Evolutionary conservation across 306 rosid species (phyloP).

Genomic region (Fagus sylvatica): DNA sequence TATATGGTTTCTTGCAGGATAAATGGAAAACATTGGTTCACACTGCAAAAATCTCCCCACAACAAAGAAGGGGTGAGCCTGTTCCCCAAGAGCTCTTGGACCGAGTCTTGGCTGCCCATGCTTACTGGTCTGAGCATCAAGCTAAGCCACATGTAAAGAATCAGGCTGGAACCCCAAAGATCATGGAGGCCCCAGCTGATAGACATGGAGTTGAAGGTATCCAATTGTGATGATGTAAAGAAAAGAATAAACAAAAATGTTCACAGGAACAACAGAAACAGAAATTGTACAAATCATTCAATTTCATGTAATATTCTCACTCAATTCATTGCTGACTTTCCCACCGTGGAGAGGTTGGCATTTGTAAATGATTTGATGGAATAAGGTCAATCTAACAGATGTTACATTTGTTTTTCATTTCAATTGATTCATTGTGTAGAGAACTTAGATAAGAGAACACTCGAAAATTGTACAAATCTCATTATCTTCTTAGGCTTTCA

Average conservation of each 20-base stretch:
- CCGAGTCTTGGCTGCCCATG: slow-evolving; percentile 84
- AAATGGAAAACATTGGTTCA: slow-evolving; percentile 97
- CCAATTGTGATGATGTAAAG: slow-evolving; percentile 56
- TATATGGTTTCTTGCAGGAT: slow-evolving; percentile 50
- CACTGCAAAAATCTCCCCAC: slow-evolving; percentile 84
- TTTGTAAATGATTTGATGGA: slow-evolving; percentile 71
- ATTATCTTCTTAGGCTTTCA: slow-evolving; percentile 7
- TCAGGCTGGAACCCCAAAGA: slow-evolving; percentile 47
- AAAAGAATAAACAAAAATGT: slow-evolving; percentile 21
- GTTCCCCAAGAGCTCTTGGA: slow-evolving; percentile 87
- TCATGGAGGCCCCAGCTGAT: slow-evolving; percentile 45
- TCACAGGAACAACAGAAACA: slow-evolving; percentile 48
- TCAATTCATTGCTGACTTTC: slow-evolving; percentile 55
- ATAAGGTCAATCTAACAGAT: slow-evolving; percentile 53
- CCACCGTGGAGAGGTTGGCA: slow-evolving; percentile 46
- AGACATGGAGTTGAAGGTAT: slow-evolving; percentile 34
- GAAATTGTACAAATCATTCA: slow-evolving; percentile 67
- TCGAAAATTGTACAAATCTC: background rate
- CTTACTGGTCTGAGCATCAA: slow-evolving; percentile 79
- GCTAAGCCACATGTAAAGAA: slow-evolving; percentile 65
- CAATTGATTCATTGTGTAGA: slow-evolving; percentile 31
- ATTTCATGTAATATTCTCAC: slow-evolving; percentile 66
- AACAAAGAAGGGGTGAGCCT: slow-evolving; percentile 94
- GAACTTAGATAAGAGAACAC: slow-evolving; percentile 23
- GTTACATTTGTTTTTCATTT: slow-evolving; percentile 33